These are phyloP conservation scores for Senna tora DNA, from an alignment of 306 rosid genomes.

Conservation along the genomic window DNA sequence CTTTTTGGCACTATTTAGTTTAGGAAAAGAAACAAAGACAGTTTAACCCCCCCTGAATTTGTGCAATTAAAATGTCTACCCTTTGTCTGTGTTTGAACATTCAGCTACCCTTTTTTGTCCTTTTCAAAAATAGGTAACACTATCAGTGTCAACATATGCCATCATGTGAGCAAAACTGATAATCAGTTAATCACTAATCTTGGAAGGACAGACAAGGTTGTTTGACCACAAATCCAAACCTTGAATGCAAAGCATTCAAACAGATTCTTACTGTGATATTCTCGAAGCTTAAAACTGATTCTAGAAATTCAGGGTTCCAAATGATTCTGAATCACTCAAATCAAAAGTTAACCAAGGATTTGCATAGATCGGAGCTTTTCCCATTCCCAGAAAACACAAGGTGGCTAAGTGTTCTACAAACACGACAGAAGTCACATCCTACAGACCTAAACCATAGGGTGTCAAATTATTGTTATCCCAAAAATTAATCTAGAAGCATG, in stretches of 20 bases:
- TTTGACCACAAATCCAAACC: conserved; percentile 1
- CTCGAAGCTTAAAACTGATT: conserved; percentile 5
- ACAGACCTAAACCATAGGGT: neutral
- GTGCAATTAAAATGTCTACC: neutral
- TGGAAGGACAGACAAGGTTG: neutral
- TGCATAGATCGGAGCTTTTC: neutral
- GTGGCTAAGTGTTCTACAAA: neutral
- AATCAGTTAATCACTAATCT: neutral
- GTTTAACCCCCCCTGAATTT: neutral
- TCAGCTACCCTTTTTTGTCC: neutral
- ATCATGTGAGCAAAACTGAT: neutral
- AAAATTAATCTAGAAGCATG: neutral
- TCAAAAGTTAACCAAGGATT: neutral
- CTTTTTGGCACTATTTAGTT: neutral
- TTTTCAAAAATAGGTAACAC: neutral
- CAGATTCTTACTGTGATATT: conserved; percentile 6
- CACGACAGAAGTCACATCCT: neutral
- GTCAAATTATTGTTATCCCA: conserved; percentile 9
- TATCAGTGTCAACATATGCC: neutral
- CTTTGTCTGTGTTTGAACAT: neutral
- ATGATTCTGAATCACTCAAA: no score
- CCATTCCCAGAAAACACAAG: neutral
- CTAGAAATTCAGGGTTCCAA: neutral
- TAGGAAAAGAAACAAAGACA: neutral
- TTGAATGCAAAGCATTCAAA: neutral